Conservation (phyloP, 2,329 filamentous ascomycete genomes). For the Fusarium nygamai region DNA sequence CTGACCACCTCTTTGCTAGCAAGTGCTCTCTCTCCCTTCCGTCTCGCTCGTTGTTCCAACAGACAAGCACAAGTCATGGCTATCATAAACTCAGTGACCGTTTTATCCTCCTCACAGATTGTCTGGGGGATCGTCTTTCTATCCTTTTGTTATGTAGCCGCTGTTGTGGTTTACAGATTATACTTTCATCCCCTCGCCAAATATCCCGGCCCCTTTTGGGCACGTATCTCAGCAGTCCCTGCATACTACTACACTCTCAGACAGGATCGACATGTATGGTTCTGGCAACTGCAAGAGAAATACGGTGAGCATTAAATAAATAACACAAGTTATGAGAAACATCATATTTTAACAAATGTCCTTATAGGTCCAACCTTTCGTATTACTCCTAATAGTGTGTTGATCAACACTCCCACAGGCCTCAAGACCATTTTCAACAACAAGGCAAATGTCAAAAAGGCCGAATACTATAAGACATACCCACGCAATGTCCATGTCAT, state of each 20-base stretch:
- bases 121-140: neutral
- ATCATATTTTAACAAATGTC: neutral
- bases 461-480: conserved; percentile 35
- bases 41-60: neutral
- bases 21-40: neutral
- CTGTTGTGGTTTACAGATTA: conserved; percentile 15
- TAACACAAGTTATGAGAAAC: neutral
- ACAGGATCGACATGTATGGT: conserved; percentile 34
- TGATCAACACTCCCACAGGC: conserved; percentile 33
- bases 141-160: neutral
- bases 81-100: neutral
- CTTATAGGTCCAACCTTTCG: conserved; percentile 30
- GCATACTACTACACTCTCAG: conserved; percentile 31
- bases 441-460: conserved; percentile 36
- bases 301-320: conserved; percentile 18
- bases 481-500: conserved; percentile 21
- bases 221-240: conserved; percentile 50
- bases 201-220: conserved; percentile 66
- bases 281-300: conserved; percentile 24
- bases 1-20: neutral
- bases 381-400: conserved; percentile 27
- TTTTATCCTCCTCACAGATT: neutral
- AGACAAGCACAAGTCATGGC: neutral
- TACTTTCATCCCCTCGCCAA: conserved; percentile 62
- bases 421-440: conserved; percentile 31